Conservation (phyloP, 192 early-diverging fungal genomes). For the Coemansia sp. region DNA sequence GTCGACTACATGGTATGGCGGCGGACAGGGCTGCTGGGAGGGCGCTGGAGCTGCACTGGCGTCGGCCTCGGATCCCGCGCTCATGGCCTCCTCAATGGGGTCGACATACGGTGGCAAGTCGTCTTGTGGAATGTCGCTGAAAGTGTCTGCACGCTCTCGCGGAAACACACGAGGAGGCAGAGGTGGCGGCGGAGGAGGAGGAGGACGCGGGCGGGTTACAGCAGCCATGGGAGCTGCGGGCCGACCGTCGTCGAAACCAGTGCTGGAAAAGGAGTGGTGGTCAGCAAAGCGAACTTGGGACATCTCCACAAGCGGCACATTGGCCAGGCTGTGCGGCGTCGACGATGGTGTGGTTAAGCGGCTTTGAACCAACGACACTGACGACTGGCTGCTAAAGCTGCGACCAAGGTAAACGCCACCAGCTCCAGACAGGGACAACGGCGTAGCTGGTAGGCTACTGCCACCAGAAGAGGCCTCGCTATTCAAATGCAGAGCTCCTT, state of each 20-base stretch:
- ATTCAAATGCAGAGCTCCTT: neutral
- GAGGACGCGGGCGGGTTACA: neutral
- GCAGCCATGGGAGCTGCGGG: neutral
- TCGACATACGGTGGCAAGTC: conserved; percentile 48
- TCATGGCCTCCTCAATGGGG: conserved; percentile 46
- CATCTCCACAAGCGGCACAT: neutral
- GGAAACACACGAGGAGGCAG: conserved; percentile 5
- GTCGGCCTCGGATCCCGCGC: neutral
- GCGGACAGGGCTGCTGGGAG: conserved; percentile 17
- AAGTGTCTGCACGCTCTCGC: conserved; percentile 30
- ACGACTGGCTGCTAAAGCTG: neutral
- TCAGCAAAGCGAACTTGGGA: neutral
- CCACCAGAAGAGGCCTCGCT: neutral
- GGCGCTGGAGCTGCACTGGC: neutral
- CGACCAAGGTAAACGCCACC: neutral
- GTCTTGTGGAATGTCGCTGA: conserved; percentile 37
- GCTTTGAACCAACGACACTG: neutral
- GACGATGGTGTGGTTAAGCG: neutral
- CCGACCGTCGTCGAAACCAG: neutral
- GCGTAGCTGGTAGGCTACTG: neutral
- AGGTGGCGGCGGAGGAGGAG: neutral
- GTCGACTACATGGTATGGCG: conserved; percentile 32
- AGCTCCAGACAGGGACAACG: neutral
- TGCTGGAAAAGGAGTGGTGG: neutral
- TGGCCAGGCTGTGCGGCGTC: neutral